Conservation (phyloP, 2,329 filamentous ascomycete species). For the Diaporthe humulicola region DNA sequence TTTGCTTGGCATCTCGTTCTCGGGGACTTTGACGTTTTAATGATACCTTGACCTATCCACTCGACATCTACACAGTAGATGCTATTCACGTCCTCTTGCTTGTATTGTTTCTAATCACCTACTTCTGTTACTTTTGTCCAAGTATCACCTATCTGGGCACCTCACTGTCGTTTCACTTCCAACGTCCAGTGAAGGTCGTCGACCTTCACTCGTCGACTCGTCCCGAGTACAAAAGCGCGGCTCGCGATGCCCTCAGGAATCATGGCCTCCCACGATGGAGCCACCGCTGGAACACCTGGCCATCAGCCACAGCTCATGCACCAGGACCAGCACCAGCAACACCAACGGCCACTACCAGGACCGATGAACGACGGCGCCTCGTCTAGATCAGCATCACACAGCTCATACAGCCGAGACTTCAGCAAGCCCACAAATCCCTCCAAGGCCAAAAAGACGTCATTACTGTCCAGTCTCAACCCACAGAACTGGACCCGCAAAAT, state of each 20-base stretch:
- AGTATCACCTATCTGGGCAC: not conserved
- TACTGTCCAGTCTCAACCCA: conserved; percentile 26
- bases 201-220: not conserved
- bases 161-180: not conserved
- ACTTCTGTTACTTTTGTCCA: not conserved
- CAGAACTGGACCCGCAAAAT: conserved; percentile 36
- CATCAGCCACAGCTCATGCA: not conserved
- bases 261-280: conserved; percentile 10
- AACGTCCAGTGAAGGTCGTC: not conserved
- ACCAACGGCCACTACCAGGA: not conserved
- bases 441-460: not conserved
- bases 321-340: not conserved
- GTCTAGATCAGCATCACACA: conserved; percentile 6
- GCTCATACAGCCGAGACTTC: conserved; percentile 19
- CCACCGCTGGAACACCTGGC: not conserved
- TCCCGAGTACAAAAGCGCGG: not conserved
- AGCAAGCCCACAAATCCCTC: not conserved
- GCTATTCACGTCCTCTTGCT: not conserved
- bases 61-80: not conserved
- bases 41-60: conserved; percentile 14
- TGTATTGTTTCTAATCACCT: not conserved
- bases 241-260: not conserved
- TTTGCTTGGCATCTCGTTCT: conserved; percentile 22
- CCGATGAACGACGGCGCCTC: conserved; percentile 10
- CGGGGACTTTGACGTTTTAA: conserved; percentile 7